phyloP scores from a whole-genome alignment of 2,329 filamentous ascomycete genomes.

The Thelonectria rubi region DNA sequence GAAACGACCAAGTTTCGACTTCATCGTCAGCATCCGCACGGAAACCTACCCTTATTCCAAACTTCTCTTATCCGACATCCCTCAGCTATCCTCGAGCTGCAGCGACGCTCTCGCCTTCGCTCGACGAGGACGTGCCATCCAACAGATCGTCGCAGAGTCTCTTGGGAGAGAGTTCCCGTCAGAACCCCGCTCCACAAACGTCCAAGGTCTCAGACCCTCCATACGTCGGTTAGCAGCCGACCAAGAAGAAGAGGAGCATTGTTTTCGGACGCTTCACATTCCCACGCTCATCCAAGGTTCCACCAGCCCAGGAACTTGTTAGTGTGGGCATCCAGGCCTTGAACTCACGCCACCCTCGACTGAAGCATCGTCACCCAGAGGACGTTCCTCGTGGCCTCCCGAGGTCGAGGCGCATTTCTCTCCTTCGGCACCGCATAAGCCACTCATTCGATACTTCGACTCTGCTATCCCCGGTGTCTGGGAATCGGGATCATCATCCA shows the following conservation, averaged over 20 bases:
- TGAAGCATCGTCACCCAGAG: conserved; percentile 9
- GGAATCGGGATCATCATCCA: neutral
- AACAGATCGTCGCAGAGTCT: neutral
- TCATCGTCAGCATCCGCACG: neutral
- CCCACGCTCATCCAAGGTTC: conserved; percentile 2
- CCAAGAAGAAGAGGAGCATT: conserved; percentile 14
- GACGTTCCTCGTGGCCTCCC: conserved; percentile 6
- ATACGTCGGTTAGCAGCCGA: conserved; percentile 19
- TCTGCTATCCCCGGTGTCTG: neutral
- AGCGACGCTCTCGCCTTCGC: neutral
- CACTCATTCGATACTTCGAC: neutral
- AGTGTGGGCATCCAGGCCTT: neutral
- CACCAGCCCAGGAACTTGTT: neutral
- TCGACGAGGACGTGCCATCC: neutral
- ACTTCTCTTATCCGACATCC: conserved; percentile 38
- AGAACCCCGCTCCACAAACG: neutral
- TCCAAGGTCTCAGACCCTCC: neutral
- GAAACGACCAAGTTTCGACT: conserved; percentile 3
- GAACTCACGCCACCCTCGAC: neutral
- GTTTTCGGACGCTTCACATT: conserved; percentile 15
- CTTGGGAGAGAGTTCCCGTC: neutral
- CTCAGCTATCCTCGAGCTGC: conserved; percentile 14
- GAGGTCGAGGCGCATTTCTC: conserved; percentile 4
- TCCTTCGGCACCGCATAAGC: neutral
- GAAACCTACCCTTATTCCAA: conserved; percentile 22